A percentile compares a stretch with the other conserved stretches of the same genome.
phyloP scores from a whole-genome alignment of 2,329 filamentous ascomycete genomes.

The Hypoxylon sp. region DNA sequence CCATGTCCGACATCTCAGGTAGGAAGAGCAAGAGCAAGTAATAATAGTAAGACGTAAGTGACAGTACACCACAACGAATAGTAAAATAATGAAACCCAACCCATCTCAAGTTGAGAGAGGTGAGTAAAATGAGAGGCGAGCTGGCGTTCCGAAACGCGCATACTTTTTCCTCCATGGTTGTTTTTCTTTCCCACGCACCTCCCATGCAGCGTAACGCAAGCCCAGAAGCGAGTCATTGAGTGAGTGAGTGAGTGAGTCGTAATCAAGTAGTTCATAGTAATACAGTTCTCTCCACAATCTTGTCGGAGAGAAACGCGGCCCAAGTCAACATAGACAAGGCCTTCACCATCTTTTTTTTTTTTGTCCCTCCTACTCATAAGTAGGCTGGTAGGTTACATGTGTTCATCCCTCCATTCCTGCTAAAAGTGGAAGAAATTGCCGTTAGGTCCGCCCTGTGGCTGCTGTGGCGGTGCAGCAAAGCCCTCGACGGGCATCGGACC shows the following conservation, averaged over 20 bases:
- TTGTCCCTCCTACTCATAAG: not conserved
- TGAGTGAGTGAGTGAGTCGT: not conserved
- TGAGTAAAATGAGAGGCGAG: not conserved
- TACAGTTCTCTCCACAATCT: conserved; percentile 3
- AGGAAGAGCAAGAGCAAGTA: not conserved
- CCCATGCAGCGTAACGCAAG: not conserved
- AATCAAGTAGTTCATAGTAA: not conserved
- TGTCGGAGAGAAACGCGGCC: not conserved
- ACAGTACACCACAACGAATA: not conserved
- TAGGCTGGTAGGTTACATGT: not conserved
- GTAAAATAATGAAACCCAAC: not conserved
- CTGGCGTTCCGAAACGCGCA: not conserved
- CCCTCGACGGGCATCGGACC: conserved; percentile 39
- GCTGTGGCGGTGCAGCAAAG: conserved; percentile 22
- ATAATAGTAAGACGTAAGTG: not conserved
- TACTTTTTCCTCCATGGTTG: not conserved
- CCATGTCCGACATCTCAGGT: not conserved
- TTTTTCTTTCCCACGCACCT: not conserved
- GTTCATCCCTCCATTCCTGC: not conserved
- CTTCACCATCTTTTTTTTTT: not conserved
- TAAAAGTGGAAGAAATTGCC: conserved; percentile 35
- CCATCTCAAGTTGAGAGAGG: not conserved
- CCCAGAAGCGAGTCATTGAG: not conserved
- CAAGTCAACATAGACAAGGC: not conserved
- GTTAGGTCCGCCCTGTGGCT: conserved; percentile 21